Percentiles rank a stretch among this genome's conserved stretches.
Evolutionary conservation across 345 rosid species (phyloP).

Genomic region (Bruguiera parviflora): DNA sequence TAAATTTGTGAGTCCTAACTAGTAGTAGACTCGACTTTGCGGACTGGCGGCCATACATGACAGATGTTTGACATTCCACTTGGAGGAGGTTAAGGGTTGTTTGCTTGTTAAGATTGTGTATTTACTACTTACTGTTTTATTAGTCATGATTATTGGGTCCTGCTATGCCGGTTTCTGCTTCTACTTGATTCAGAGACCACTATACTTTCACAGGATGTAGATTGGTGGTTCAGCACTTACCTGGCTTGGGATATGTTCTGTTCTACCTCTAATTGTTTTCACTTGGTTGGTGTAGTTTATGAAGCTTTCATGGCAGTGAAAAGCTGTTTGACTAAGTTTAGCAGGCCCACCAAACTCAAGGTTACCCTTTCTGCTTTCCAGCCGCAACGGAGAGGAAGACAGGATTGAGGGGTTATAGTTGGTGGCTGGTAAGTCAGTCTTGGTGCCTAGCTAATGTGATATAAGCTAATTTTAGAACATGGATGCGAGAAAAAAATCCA

Average conservation of each 20-base stretch:
- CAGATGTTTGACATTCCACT: constrained; percentile 35
- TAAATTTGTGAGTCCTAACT: constrained; percentile 52
- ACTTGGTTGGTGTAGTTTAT: constrained; percentile 21
- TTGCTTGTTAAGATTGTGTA: constrained; percentile 30
- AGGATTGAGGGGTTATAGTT: constrained; percentile 25
- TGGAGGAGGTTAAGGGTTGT: constrained; percentile 22
- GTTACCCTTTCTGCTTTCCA: constrained; percentile 26
- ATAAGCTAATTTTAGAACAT: constrained; percentile 41
- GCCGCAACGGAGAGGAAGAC: constrained; percentile 30
- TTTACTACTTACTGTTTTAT: constrained; percentile 30
- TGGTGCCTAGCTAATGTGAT: constrained; percentile 34
- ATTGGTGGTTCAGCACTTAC: constrained; percentile 36
- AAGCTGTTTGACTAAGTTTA: constrained; percentile 27
- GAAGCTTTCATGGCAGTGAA: constrained; percentile 22
- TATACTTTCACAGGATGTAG: constrained; percentile 21
- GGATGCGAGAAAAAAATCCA: constrained; percentile 36
- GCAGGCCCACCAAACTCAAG: constrained; percentile 23
- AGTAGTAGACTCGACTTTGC: constrained; percentile 33
- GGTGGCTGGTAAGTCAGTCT: constrained; percentile 31
- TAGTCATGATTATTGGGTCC: constrained; percentile 16
- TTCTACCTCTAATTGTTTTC: constrained; percentile 17
- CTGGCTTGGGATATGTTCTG: constrained; percentile 27
- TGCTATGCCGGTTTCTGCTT: constrained; percentile 19
- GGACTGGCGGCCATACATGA: constrained; percentile 24
- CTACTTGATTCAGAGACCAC: constrained; percentile 14